Percentiles rank a stretch among this genome's conserved stretches.
phyloP scores from a whole-genome alignment of 371 early-diverging fungal species.

The Zopfochytrium polystomum region DNA sequence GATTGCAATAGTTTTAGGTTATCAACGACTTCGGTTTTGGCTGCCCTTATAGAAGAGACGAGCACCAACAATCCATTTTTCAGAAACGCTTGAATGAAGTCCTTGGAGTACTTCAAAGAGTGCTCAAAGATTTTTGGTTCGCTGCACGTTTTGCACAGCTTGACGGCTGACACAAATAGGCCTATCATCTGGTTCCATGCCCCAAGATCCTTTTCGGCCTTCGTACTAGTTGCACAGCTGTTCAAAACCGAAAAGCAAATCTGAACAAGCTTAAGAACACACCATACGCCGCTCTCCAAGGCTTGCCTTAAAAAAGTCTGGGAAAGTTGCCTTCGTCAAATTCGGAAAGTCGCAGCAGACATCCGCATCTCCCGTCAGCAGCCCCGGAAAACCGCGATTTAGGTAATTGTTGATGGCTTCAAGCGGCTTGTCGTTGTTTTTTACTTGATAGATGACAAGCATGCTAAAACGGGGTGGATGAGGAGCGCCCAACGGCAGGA shows the following conservation, averaged over 20 bases:
- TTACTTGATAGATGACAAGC: too few species aligned
- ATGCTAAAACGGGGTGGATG: too few species aligned
- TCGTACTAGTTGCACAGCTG: neutral
- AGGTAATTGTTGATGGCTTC: slow-evolving; percentile 11
- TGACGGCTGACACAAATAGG: slow-evolving; percentile 7
- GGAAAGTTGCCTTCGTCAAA: slow-evolving; percentile 13
- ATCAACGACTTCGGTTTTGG: slow-evolving; percentile 3
- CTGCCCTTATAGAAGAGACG: neutral
- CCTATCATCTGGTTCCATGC: neutral
- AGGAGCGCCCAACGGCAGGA: too few species aligned
- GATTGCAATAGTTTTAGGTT: slow-evolving; percentile 10
- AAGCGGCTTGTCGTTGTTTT: slow-evolving; percentile 2
- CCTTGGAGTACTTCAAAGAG: slow-evolving; percentile 7
- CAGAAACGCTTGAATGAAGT: slow-evolving; percentile 18
- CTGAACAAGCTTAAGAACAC: neutral
- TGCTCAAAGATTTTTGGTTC: neutral
- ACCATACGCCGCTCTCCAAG: neutral
- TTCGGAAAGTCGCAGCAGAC: slow-evolving; percentile 17
- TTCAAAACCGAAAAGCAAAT: neutral
- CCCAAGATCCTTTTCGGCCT: neutral
- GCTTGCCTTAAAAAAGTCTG: slow-evolving; percentile 18
- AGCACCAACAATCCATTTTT: slow-evolving; percentile 7
- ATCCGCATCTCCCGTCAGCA: slow-evolving; percentile 4
- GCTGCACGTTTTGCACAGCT: slow-evolving; percentile 4
- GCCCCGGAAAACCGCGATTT: slow-evolving; percentile 5